Base-by-base conservation (phyloP, 2,329 filamentous ascomycete species). In the Stagonosporopsis chrysanthemi region DNA sequence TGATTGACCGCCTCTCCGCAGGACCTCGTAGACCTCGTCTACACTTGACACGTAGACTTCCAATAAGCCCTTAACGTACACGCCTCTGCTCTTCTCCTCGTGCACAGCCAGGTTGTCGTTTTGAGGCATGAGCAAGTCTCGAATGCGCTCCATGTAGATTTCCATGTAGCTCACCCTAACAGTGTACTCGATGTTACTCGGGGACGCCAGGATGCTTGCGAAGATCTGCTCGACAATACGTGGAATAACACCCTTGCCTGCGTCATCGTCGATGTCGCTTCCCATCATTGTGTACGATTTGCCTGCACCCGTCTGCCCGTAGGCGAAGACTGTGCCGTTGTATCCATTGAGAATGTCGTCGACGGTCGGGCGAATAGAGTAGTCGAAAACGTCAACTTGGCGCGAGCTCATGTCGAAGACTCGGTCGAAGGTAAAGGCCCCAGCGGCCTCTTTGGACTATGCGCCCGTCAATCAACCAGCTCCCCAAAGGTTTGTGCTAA, bases 211-310 rank as follows among this genome's bases (percentile, higher is more conserved):
- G 77, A 98, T 98, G 79, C 91, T 96, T 68, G 90, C 89, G 76
- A 98, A 98, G 75, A 98, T 97, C 80, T 98, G 94, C 79, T 98
- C 92, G 67, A 97, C 90, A 67, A 98, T 98, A 71, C 95, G 90
- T 47, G 95, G 95, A 68, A 97, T 98, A 62, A 99, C 93, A 83
- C 95, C 95, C 76, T 93, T 91, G 65, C 89, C 89, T 31, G 89
- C 85, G 2, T 91, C 88, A 77, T 97, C 91, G 73, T 96, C 92
- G 80, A 99, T 97, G 78, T 94, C 93, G 47, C 90, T 90, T 60
- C 91, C 91, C 92, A 96, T 96, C 95, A 99, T 99, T 50, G 95
- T 98, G 77, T 96, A 98, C 22, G 95, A 98, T 83, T 99, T 99
- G 83, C 95, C 95, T 12, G 94, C 93, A 78, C 95, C 95, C 0